Percentiles rank a stretch among this genome's conserved stretches.
phyloP scores from a whole-genome alignment of 805 yeast species.

The Suhomyces pyralidae region DNA sequence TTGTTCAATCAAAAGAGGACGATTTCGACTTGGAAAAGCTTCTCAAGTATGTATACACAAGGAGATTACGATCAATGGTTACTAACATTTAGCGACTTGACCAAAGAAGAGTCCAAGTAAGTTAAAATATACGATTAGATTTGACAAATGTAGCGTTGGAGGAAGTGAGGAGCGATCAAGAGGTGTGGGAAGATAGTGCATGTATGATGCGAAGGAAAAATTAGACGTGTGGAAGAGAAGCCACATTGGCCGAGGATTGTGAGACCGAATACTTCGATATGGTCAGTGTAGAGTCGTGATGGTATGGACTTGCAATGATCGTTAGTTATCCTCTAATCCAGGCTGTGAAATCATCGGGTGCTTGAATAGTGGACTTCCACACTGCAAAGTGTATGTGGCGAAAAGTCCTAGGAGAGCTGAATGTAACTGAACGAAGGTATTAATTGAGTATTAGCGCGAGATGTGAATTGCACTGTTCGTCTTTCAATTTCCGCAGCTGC shows the following conservation, averaged over 20 bases:
- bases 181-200: not conserved
- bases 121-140: not conserved
- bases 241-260: too few species aligned
- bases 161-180: not conserved
- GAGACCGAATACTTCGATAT: too few species aligned
- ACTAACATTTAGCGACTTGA: constrained; percentile 33
- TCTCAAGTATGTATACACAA: constrained; percentile 34
- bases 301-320: too few species aligned
- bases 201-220: too few species aligned
- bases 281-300: too few species aligned
- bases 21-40: constrained; percentile 45
- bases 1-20: constrained; percentile 29
- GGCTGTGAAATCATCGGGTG: too few species aligned
- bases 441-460: not conserved
- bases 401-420: too few species aligned
- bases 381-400: too few species aligned
- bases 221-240: too few species aligned
- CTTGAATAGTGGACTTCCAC: too few species aligned
- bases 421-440: too few species aligned
- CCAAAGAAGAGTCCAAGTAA: constrained; percentile 41
- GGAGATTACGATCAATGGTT: constrained; percentile 1
- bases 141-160: not conserved
- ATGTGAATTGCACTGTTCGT: not conserved
- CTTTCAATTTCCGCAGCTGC: not conserved
- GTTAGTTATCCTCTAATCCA: not conserved